These are phyloP conservation scores for Golubevia pallescens DNA, from an alignment of 1,284 basidiomycete species.

Conservation along the genomic window DNA sequence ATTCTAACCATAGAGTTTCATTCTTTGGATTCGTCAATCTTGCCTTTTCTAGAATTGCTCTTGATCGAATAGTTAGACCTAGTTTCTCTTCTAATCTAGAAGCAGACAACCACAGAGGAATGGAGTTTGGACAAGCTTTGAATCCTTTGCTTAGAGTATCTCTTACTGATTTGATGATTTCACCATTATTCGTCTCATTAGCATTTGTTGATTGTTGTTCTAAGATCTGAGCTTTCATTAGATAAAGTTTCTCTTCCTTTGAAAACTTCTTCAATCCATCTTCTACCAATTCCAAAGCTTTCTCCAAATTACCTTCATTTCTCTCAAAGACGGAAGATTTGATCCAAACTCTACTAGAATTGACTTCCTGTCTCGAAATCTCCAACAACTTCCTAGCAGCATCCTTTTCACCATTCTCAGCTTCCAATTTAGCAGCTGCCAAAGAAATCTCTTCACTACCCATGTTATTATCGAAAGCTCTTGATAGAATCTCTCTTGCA, in stretches of 20 bases:
- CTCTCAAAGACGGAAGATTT: slow-evolving; percentile 53
- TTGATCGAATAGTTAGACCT: slow-evolving; percentile 38
- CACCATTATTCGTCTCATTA: slow-evolving; percentile 1
- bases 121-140: slow-evolving; percentile 16
- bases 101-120: slow-evolving; percentile 39
- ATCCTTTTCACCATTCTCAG: slow-evolving; percentile 27
- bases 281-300: slow-evolving; percentile 24
- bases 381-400: slow-evolving; percentile 41
- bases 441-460: slow-evolving; percentile 60
- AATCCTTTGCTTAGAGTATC: slow-evolving; percentile 10
- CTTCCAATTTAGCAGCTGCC: slow-evolving; percentile 53
- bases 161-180: slow-evolving; percentile 9
- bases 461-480: slow-evolving; percentile 56
- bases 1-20: slow-evolving; percentile 45
- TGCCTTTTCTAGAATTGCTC: slow-evolving; percentile 58
- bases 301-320: slow-evolving; percentile 17
- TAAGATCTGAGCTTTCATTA: slow-evolving; percentile 64
- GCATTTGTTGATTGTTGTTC: slow-evolving; percentile 5
- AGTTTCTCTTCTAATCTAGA: slow-evolving; percentile 44
- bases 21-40: slow-evolving; percentile 29
- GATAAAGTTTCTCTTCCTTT: slow-evolving; percentile 38
- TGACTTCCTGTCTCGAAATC: slow-evolving; percentile 48
- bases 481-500: slow-evolving; percentile 41
- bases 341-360: slow-evolving; percentile 47
- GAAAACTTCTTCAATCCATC: slow-evolving; percentile 35